Conservation (phyloP, 208 protist genomes). For the Acanthamoeba divionensis region DNA sequence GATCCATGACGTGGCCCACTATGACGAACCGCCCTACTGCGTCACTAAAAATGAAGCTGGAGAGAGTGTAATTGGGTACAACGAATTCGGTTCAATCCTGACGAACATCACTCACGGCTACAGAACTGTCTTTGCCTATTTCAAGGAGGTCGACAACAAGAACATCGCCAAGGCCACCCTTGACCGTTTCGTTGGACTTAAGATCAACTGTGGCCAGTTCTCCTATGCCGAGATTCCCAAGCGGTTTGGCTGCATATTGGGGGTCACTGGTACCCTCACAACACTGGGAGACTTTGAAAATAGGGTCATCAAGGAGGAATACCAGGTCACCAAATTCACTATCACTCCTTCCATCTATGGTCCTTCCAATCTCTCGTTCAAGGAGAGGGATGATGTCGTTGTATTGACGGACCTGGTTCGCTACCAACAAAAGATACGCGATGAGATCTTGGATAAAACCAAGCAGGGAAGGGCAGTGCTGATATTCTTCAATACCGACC, state of each 20-base stretch:
- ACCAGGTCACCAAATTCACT: too few species aligned
- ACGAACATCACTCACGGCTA: neutral
- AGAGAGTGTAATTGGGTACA: conserved; percentile 2
- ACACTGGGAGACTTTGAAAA: neutral
- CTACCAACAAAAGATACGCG: too few species aligned
- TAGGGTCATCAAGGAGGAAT: too few species aligned
- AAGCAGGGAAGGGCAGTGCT: too few species aligned
- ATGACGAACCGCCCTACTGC: neutral
- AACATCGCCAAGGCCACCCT: neutral
- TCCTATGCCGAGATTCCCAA: conserved; percentile 35
- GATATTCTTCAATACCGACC: too few species aligned
- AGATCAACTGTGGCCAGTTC: conserved; percentile 11
- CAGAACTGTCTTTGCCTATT: neutral
- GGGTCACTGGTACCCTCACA: neutral
- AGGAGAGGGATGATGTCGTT: too few species aligned
- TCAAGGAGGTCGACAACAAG: neutral
- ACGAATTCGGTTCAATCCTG: neutral
- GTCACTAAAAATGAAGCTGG: too few species aligned
- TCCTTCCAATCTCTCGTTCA: too few species aligned
- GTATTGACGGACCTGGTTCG: too few species aligned
- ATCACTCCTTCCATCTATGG: too few species aligned
- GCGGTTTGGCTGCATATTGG: neutral
- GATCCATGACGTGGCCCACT: neutral
- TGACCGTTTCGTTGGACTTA: neutral
- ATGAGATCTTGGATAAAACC: too few species aligned